A percentile compares a stretch with the other conserved stretches of the same genome.
Evolutionary conservation across 495 filamentous ascomycete genomes (phyloP).

Genomic region (Wilcoxina mikolae): DNA sequence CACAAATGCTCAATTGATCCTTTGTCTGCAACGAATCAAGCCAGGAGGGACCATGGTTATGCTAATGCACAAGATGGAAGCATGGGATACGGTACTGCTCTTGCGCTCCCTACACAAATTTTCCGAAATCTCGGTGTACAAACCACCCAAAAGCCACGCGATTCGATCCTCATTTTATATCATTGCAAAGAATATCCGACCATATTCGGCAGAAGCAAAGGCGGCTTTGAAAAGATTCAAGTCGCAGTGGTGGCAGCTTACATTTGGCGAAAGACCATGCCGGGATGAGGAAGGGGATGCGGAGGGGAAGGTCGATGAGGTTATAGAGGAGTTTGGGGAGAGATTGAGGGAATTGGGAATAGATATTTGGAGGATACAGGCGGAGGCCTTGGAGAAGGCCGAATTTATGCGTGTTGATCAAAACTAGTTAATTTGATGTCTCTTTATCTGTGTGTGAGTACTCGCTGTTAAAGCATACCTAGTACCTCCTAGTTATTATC

Average conservation of each 20-base stretch:
- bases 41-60: conserved; percentile 36
- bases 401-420: neutral
- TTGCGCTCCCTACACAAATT: neutral
- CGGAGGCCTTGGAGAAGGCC: neutral
- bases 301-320: neutral
- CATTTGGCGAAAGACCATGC: neutral
- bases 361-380: neutral
- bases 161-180: neutral
- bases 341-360: neutral
- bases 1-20: conserved; percentile 33
- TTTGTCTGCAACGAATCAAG: conserved; percentile 36
- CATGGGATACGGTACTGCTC: conserved; percentile 24
- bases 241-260: neutral
- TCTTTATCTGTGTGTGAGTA: no score
- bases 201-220: neutral
- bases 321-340: conserved; percentile 8
- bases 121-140: neutral
- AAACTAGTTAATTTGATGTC: no score
- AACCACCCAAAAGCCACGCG: neutral
- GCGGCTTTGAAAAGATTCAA: neutral
- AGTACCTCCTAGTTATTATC: no score
- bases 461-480: no score
- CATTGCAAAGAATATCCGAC: neutral
- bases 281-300: neutral
- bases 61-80: conserved; percentile 38